Base-by-base conservation (phyloP, 371 early-diverging fungal species). In the Capillidium heterosporum region DNA sequence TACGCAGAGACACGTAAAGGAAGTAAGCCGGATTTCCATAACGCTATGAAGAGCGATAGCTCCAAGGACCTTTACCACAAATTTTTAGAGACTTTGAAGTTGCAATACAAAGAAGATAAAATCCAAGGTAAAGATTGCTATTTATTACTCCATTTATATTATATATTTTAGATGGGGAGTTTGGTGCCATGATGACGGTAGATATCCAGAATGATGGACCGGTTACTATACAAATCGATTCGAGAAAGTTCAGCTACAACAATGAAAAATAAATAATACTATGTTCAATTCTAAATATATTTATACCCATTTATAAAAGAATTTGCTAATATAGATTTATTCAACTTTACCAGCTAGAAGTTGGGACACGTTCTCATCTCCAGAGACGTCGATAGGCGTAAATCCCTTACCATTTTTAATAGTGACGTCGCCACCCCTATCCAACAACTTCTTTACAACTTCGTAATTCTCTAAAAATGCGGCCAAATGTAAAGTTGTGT, bases 141-240 rank as follows among this genome's bases (percentile, higher is more conserved):
- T 21, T 31, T 21, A 41, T 13, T 47, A 41, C 53, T 44, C 11
- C 13, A n/a, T 11, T 53, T 35, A 35, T 13, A 1, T 44, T 31
- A 40, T 10, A 23, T 29, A 27, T 27, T 42, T 19, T 60, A 80
- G 84, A 85, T 65, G 89, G 85, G 7, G 72, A 67, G 48, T 85
- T 88, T 67, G 85, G 87, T 5, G 87, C 81, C 3, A 84, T 84
- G 89, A 90, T 91, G 91, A 56, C 73, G 50, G 91, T 93, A 15
- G 74, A 74, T 39, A 74, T 93, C 62, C 72, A 73, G 11, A 93
- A 93, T 65, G 93, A 88, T 52, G 85, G 86, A 11, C 87, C 86
- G n/a, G 86, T 87, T 27, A 87, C 86, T 0, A 59, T 87, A 29
- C 70, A 80, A 58, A 57, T 87, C 39, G 87, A 87, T 60, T 85